Percentiles rank a stretch among this genome's conserved stretches.
phyloP scores from a whole-genome alignment of 345 rosid species.

The Acer yangbiense region DNA sequence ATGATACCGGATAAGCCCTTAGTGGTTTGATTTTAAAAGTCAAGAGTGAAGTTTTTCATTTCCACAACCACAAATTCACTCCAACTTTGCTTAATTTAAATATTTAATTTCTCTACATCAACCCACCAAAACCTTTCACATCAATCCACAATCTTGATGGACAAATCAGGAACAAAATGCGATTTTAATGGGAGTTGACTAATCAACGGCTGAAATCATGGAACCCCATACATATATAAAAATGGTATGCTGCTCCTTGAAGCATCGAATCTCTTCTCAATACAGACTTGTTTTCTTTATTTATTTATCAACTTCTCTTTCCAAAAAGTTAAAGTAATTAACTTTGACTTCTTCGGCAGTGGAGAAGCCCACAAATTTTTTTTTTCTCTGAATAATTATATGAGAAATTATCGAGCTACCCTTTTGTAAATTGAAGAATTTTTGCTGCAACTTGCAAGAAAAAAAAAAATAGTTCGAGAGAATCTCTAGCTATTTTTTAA shows the following conservation, averaged over 20 bases:
- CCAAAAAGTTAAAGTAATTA: constrained; percentile 4
- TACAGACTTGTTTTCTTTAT: background rate
- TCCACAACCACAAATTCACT: background rate
- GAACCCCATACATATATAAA: background rate
- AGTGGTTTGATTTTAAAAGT: background rate
- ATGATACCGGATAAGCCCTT: too few relatives aligned
- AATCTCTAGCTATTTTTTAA: too few relatives aligned
- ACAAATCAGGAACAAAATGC: background rate
- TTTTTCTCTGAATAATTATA: background rate
- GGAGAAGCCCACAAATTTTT: background rate
- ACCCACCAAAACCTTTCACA: background rate
- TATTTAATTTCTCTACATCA: background rate
- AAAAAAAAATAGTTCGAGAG: background rate
- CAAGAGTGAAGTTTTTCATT: background rate
- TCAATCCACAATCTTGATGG: background rate
- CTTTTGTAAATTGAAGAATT: background rate
- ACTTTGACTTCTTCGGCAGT: constrained; percentile 14
- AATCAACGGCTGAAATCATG: constrained; percentile 13
- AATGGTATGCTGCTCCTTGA: background rate
- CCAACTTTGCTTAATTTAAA: background rate
- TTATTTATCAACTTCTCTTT: constrained; percentile 6
- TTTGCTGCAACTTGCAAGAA: background rate
- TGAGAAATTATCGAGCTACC: background rate
- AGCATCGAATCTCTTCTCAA: background rate
- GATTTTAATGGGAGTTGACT: background rate